Evolutionary conservation across 495 filamentous ascomycete species (phyloP), one percentile per base, ranked within the genome.

Genomic region (Xylaria sp.): DNA sequence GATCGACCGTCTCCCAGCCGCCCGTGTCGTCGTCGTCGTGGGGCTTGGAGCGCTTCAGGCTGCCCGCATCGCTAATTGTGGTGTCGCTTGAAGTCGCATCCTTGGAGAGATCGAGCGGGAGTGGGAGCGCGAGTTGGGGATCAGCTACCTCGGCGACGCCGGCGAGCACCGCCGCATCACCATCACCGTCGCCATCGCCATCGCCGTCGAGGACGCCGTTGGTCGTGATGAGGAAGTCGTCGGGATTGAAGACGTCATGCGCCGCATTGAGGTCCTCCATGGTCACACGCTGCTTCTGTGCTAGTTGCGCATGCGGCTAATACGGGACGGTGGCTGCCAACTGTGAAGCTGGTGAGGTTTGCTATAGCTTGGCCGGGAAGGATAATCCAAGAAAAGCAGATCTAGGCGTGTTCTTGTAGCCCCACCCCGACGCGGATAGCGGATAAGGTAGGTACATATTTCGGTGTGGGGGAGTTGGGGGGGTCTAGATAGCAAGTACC

Each of bases 1-100:
- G 67, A 19, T 77, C 71, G 31, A 89, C 85, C 11, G 77, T 82
- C 69, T 86, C 81, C 87, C 87, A 88, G n/a, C 78, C 82, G 24
- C 85, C 81, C 31, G 77, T 76, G 12, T 76, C 73, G 12, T 78
- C 78, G 11, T 78, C 79, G 48, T 85, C 83, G 59, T 85, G 78
- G 35, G 83, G 75, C 55, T 77, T 82, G 3, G 80, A 62, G 8
- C 84, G 79, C 75, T 86, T 86, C 24, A 81, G 44, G 50, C 72
- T 79, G 24, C 75, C 63, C 21, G 67, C 41, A n/a, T 72, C 69
- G 57, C 72, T 74, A 62, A 43, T 21, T 8, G 26, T 37, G 19
- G 70, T 72, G 33, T 72, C 69, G 17, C 62, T 71, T n/a, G 76
- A 73, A 15, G 41, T 66, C 17, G 40, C 5, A 11, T 67, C 63